Conservation (phyloP, 768 basidiomycete genomes). For the Zangia roseola region DNA sequence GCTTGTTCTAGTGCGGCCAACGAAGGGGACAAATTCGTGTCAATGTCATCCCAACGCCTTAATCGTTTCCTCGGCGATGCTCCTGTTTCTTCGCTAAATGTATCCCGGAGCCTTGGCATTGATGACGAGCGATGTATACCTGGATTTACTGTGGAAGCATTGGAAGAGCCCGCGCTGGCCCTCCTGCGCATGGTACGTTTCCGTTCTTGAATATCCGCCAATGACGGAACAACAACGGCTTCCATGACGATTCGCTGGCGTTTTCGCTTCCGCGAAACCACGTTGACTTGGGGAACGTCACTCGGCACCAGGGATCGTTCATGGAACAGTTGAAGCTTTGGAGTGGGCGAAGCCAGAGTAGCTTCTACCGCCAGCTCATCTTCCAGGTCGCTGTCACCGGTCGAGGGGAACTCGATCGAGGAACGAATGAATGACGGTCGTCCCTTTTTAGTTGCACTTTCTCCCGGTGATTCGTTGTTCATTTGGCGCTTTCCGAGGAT, state of each 20-base stretch:
- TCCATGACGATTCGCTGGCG: constrained; percentile 53
- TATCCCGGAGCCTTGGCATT: constrained; percentile 19
- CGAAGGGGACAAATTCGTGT: constrained; percentile 15
- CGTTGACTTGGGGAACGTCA: constrained; percentile 4
- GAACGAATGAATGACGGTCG: constrained; percentile 31
- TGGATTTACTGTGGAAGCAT: constrained; percentile 2
- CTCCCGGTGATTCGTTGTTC: constrained; percentile 35
- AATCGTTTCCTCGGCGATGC: constrained; percentile 21
- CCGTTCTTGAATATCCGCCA: constrained; percentile 28
- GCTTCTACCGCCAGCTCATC: constrained; percentile 29
- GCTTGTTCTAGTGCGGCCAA: constrained; percentile 25
- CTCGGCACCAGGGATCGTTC: background rate
- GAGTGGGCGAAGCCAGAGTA: constrained; percentile 20
- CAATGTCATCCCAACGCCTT: constrained; percentile 21
- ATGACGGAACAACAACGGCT: constrained; percentile 47
- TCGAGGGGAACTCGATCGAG: constrained; percentile 29
- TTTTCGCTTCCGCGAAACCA: constrained; percentile 35
- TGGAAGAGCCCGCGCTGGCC: constrained; percentile 15
- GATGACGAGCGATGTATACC: constrained; percentile 29
- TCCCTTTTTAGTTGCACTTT: constrained; percentile 24
- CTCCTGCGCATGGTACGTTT: constrained; percentile 18
- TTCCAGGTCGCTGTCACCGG: constrained; percentile 28
- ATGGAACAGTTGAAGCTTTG: constrained; percentile 3
- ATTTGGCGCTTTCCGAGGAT: constrained; percentile 46
- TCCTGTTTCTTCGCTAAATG: constrained; percentile 11